Base-by-base conservation (phyloP, 441 rosid genomes). In the Melastoma candidum region DNA sequence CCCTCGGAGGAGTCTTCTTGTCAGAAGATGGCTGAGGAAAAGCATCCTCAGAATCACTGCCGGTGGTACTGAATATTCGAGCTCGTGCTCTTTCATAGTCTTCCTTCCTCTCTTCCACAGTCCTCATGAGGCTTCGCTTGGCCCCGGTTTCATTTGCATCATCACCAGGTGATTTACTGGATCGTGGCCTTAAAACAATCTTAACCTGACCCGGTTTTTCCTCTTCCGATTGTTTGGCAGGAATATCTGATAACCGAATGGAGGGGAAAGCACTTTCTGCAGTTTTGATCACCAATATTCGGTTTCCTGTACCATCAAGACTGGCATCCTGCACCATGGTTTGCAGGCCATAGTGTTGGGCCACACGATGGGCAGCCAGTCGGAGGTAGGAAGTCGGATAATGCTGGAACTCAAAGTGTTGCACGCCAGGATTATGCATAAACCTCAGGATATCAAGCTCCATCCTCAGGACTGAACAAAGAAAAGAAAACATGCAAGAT, bases 101-200 rank as follows among this genome's bases (percentile, higher is more conserved):
- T 65, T 87, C 96, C 77, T 80, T 88, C 76, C 96, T 85, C 83
- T 87, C 95, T 75, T 88, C 98, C 57, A 92, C 80, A 71, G 79
- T 87, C 71, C 89, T 82, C 55, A 74, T 63, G 53, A 67, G 69
- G 70, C 61, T 72, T 61, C 58, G 58, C 61, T 67, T 87, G 13
- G 57, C 52, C 55, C 82, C 90, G 46, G 47, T 41, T 32, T 71
- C 90, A 72, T 70, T 76, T 41, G 71, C 70, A 26, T 62, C 93
- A 67, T 75, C 66, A 45, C 48, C 61, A 63, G 77, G 75, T 54
- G 80, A 77, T 51, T 68, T 78, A 59, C 71, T 67, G 51, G 97
- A 80, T 52, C 87, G 74, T 54, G 77, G 78, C 77, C 77, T 79
- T 52, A 87, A 75, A n/a, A 75, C 89, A 70, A 88, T 74, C 67